Percentiles rank a stretch among this genome's conserved stretches.
Conservation (phyloP, 192 early-diverging fungal species). For the Linnemannia elongata region DNA sequence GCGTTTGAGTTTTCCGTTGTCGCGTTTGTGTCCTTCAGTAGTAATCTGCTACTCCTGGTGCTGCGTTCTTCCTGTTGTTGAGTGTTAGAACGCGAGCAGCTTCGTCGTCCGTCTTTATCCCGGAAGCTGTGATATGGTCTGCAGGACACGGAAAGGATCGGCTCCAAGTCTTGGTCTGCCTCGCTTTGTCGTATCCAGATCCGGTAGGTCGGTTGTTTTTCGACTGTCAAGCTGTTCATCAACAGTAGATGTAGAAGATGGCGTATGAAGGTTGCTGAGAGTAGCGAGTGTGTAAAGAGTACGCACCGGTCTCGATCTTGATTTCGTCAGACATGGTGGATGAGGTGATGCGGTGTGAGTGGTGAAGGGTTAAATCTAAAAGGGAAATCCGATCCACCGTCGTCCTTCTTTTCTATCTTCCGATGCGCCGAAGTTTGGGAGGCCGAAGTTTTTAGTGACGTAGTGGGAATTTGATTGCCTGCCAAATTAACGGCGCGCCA, state of each 20-base stretch:
- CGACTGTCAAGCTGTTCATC: neutral
- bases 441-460: neutral
- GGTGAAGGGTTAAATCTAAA: conserved; percentile 5
- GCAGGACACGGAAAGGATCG: neutral
- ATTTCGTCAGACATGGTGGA: conserved; percentile 24
- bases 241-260: neutral
- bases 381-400: neutral
- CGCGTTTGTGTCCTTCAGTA: neutral
- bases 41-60: neutral
- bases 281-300: neutral
- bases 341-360: conserved; percentile 7
- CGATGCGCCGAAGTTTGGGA: neutral
- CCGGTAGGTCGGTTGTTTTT: neutral
- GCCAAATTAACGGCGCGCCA: neutral
- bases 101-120: neutral
- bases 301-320: conserved; percentile 34
- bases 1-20: neutral
- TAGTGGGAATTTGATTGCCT: neutral
- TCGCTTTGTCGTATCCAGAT: neutral
- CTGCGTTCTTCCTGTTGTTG: neutral
- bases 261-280: neutral
- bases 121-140: neutral
- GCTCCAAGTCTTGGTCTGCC: neutral
- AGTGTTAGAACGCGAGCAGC: neutral
- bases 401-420: neutral